Evolutionary conservation across 306 rosid genomes (phyloP).

Genomic region (Fagus crenata): DNA sequence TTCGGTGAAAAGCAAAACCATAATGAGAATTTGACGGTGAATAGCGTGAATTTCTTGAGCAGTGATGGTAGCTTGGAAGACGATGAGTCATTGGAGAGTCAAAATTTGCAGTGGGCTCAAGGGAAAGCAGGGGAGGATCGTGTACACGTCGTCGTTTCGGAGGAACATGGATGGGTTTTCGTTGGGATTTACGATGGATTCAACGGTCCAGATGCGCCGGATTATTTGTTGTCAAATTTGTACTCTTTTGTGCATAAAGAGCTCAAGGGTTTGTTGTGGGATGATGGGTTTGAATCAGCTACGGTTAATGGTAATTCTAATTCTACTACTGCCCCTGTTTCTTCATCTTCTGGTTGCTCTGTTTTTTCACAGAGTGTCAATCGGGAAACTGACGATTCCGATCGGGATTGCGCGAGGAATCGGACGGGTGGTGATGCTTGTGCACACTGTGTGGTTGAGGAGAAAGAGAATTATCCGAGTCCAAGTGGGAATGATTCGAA

Average conservation of each 20-base stretch:
- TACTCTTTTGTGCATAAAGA: constrained; percentile 75
- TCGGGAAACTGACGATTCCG: constrained; percentile 39
- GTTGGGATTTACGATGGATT: constrained; percentile 97
- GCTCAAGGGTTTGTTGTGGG: constrained; percentile 89
- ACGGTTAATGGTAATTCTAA: background rate
- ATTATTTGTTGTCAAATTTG: constrained; percentile 70
- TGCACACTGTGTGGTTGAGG: constrained; percentile 49
- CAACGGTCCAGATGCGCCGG: constrained; percentile 98
- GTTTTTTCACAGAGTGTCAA: constrained; percentile 29
- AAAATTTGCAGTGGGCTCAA: constrained; percentile 98
- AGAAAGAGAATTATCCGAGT: constrained; percentile 53
- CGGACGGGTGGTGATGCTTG: constrained; percentile 45
- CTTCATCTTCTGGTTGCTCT: constrained; percentile 30
- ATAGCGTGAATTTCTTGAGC: constrained; percentile 71
- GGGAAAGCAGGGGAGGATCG: constrained; percentile 99
- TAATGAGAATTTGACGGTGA: constrained; percentile 77
- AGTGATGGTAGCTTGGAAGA: constrained; percentile 92
- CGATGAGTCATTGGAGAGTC: constrained; percentile 68
- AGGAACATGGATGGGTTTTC: constrained; percentile 97
- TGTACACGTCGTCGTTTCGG: constrained; percentile 94
- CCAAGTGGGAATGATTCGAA: constrained; percentile 49
- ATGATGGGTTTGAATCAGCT: constrained; percentile 43
- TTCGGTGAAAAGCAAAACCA: constrained; percentile 51
- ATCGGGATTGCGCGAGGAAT: constrained; percentile 35
- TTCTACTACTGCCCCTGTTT: constrained; percentile 19